Conservation (phyloP, 441 rosid genomes). For the Pelargonium australe region DNA sequence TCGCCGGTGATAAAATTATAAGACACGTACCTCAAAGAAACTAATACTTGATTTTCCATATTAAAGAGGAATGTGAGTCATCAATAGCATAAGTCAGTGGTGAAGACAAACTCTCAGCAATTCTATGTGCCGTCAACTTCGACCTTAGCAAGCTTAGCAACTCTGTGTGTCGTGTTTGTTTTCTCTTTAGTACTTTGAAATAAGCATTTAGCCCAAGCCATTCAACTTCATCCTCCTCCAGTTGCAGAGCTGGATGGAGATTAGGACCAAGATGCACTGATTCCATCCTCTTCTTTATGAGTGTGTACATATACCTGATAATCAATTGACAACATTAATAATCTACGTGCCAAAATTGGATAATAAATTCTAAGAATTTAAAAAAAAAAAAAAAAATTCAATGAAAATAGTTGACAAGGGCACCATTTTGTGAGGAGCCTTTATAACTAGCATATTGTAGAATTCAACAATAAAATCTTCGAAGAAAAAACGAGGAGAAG, state of each 20-base stretch:
- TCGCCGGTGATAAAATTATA: not conserved
- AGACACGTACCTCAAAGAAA: not conserved
- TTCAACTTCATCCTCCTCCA: constrained; percentile 51
- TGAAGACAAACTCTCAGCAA: constrained; percentile 26
- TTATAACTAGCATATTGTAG: too few relatives aligned
- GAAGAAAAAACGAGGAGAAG: not conserved
- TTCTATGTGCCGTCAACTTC: constrained; percentile 31
- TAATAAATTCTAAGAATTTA: not conserved
- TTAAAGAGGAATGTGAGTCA: constrained; percentile 49
- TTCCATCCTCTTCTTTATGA: constrained; percentile 47
- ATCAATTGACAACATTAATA: constrained; percentile 1
- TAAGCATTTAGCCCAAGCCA: constrained; percentile 81
- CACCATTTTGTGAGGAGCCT: constrained; percentile 1
- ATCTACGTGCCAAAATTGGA: not conserved
- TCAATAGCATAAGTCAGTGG: constrained; percentile 48
- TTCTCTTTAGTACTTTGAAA: constrained; percentile 49
- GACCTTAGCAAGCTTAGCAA: constrained; percentile 40
- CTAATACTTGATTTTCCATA: constrained; percentile 69
- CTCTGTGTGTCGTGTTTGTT: constrained; percentile 50
- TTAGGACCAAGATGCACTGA: constrained; percentile 23
- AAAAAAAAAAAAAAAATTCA: too few relatives aligned
- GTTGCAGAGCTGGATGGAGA: constrained; percentile 34
- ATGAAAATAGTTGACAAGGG: not conserved
- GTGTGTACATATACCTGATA: constrained; percentile 50
- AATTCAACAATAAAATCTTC: not conserved